Base-by-base conservation (phyloP, 2,329 filamentous ascomycete genomes). In the Aspergillus sp. region DNA sequence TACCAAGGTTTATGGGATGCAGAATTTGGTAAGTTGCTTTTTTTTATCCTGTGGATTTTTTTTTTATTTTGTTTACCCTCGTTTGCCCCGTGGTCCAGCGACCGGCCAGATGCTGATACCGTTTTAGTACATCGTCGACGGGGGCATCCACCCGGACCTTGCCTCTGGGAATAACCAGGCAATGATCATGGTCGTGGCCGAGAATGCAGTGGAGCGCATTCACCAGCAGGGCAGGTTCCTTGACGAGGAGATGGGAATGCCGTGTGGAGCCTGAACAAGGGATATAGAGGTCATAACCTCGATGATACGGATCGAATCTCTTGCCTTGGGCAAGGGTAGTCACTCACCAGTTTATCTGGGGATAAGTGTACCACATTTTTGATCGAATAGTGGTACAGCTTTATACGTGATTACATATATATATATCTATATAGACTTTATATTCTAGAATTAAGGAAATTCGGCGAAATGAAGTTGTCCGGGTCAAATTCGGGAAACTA, bases 101-200 rank as follows among this genome's bases (percentile, higher is more conserved):
- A 4, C 25, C 25, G 25, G 25, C 25, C 25, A 28, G 25, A 4
- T 45, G n/a, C 19, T 28, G 3, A 17, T 28, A n/a, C 41, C 49
- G 23, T 47, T 30, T 47, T 19, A 68, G 49, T 89, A 87, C 68
- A 84, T 90, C 15, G 86, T 91, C 4, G 88, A 91, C 68, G 88
- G 85, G 0, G 85, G 84, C 63, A 87, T 91, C 69, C 89, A 90
- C 77, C 88, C 89, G 0, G 89, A 88, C 64, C 84, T 90, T 68
- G 82, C 87, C 4, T 87, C 87, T 1, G 85, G 87, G 6, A 91
- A 91, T 76, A 89, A 89, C 1, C 84, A 85, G 50, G 84, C 87
- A 1, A 83, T 86, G 38, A 85, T 90, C 67, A 85, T 90, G 70
- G 82, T 87, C 43, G 86, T 82, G 13, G 84, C 87, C 11, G 88